These are phyloP conservation scores for Prunus mume DNA, from an alignment of 306 rosid genomes.

Conservation along the genomic window DNA sequence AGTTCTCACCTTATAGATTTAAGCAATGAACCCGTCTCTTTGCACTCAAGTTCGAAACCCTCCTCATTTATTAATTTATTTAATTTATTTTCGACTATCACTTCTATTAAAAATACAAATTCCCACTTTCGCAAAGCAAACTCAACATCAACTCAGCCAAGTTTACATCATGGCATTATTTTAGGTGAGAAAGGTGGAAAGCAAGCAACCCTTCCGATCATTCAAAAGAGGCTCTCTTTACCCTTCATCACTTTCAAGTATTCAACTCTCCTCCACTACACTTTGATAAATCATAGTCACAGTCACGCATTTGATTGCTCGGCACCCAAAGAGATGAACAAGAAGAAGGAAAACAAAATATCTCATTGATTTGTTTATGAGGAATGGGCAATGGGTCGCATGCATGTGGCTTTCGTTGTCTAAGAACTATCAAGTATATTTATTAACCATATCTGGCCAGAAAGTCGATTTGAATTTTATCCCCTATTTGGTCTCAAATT, in stretches of 20 bases:
- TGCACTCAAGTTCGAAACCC: too few relatives aligned
- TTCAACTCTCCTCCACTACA: neutral
- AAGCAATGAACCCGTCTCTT: fast-evolving
- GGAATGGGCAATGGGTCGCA: neutral
- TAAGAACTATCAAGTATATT: neutral
- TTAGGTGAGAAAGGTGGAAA: neutral
- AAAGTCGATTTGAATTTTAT: neutral
- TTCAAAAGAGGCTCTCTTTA: neutral
- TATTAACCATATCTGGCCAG: neutral
- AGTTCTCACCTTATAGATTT: too few relatives aligned
- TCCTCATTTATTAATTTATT: too few relatives aligned
- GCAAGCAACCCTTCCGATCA: neutral
- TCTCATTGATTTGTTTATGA: neutral
- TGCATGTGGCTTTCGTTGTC: neutral
- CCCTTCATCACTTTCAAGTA: neutral
- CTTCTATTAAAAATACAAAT: too few relatives aligned
- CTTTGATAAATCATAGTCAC: neutral
- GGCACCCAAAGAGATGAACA: neutral
- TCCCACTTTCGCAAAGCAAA: neutral
- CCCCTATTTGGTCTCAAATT: neutral
- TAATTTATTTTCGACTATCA: too few relatives aligned
- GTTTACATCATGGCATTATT: neutral
- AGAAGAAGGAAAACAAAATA: neutral
- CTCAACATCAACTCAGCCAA: neutral
- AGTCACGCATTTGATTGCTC: neutral